Conservation (phyloP, 2,329 filamentous ascomycete species). For the Arthrobotrys musiformis region DNA sequence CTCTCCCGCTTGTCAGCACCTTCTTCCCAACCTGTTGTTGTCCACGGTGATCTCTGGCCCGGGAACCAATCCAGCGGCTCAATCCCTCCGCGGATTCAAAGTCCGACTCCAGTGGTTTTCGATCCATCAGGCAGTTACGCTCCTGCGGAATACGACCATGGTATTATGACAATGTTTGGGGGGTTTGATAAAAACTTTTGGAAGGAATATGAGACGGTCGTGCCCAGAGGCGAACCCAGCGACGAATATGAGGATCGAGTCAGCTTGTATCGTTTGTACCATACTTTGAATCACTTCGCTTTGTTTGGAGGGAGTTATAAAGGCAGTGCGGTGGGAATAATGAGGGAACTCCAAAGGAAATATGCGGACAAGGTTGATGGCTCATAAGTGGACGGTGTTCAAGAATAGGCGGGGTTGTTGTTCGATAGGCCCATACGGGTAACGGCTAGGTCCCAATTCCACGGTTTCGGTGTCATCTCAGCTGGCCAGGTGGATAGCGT, state of each 20-base stretch:
- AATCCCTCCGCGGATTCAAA: conserved; percentile 32
- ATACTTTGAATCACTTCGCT: conserved; percentile 88
- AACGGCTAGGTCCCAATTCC: background rate
- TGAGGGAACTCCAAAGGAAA: conserved; percentile 77
- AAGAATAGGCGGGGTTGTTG: background rate
- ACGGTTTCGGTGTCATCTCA: background rate
- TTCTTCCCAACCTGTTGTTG: conserved; percentile 68
- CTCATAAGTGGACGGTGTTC: background rate
- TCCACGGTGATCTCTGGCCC: conserved; percentile 94
- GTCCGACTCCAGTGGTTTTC: conserved; percentile 68
- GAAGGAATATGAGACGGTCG: conserved; percentile 78
- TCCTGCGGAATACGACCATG: conserved; percentile 88
- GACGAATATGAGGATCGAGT: conserved; percentile 88
- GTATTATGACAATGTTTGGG: conserved; percentile 97
- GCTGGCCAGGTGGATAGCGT: background rate
- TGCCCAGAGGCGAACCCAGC: conserved; percentile 81
- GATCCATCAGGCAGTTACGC: conserved; percentile 85
- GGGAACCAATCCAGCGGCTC: conserved; percentile 65
- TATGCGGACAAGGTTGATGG: conserved; percentile 67
- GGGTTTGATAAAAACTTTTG: conserved; percentile 80
- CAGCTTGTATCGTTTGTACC: conserved; percentile 85
- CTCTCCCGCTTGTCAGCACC: conserved; percentile 41
- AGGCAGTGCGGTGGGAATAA: conserved; percentile 79
- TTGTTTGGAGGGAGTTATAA: conserved; percentile 85
- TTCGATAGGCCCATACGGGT: background rate